These are phyloP conservation scores for Daldinia vernicosa DNA, from an alignment of 495 filamentous ascomycete species.

Conservation along the genomic window DNA sequence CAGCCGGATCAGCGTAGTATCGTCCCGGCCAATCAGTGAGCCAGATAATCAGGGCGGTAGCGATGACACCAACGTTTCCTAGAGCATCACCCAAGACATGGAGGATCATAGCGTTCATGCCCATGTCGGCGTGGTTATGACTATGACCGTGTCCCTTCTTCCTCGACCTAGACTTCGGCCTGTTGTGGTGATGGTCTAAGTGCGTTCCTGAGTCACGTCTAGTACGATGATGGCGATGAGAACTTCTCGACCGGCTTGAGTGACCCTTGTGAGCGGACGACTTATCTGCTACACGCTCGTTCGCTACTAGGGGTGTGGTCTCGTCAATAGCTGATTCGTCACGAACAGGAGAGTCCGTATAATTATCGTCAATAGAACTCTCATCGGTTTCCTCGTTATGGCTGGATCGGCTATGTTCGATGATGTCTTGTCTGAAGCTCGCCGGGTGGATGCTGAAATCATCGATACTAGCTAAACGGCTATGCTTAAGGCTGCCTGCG, in stretches of 20 bases:
- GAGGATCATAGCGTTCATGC: constrained; percentile 97
- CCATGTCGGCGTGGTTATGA: constrained; percentile 86
- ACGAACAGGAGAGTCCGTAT: constrained; percentile 56
- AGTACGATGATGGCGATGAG: constrained; percentile 30
- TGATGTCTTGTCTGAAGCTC: constrained; percentile 89
- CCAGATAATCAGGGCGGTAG: constrained; percentile 93
- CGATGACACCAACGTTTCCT: constrained; percentile 95
- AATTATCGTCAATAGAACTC: constrained; percentile 60
- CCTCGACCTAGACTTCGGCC: constrained; percentile 68
- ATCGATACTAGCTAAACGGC: constrained; percentile 65
- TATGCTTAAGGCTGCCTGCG: constrained; percentile 60
- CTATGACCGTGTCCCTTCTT: constrained; percentile 66
- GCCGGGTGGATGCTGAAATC: constrained; percentile 89
- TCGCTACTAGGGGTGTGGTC: constrained; percentile 52
- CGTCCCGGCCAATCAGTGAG: constrained; percentile 68
- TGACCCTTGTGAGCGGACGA: constrained; percentile 25
- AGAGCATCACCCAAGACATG: constrained; percentile 97
- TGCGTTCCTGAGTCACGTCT: constrained; percentile 61
- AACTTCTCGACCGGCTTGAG: constrained; percentile 29
- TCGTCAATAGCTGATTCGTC: constrained; percentile 60
- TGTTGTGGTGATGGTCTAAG: constrained; percentile 78
- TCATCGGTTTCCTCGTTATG: constrained; percentile 58
- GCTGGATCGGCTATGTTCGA: constrained; percentile 72
- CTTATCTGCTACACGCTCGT: constrained; percentile 42
- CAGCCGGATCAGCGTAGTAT: constrained; percentile 87